These are phyloP conservation scores for Earliella scabrosa DNA, from an alignment of 1,284 basidiomycete species.

Conservation along the genomic window DNA sequence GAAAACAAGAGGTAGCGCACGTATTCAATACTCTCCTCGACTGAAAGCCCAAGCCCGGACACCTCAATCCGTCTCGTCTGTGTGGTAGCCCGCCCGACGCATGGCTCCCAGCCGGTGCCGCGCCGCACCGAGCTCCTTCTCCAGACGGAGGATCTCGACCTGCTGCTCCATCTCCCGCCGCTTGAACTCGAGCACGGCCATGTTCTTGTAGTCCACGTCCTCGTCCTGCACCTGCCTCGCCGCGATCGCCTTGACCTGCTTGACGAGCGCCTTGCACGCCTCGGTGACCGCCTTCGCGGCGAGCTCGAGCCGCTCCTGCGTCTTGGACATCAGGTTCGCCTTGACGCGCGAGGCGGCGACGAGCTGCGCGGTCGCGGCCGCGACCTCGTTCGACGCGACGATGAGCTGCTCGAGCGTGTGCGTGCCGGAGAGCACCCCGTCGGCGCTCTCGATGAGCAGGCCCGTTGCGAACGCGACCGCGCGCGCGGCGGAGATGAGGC, in stretches of 20 bases:
- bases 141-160: constrained; percentile 95
- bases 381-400: constrained; percentile 98
- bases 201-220: constrained; percentile 87
- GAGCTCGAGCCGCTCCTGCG: constrained; percentile 94
- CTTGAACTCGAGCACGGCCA: constrained; percentile 97
- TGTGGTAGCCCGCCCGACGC: constrained; percentile 90
- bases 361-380: constrained; percentile 95
- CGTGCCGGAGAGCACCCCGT: constrained; percentile 95
- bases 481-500: constrained; percentile 97
- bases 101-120: constrained; percentile 87
- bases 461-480: constrained; percentile 98
- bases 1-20: background rate
- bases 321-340: constrained; percentile 98
- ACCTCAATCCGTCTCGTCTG: constrained; percentile 56
- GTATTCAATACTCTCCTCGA: constrained; percentile 7
- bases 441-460: constrained; percentile 95
- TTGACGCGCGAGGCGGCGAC: constrained; percentile 99
- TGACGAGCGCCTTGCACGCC: constrained; percentile 97
- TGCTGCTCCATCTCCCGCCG: constrained; percentile 98
- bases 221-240: constrained; percentile 84
- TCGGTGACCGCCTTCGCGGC: constrained; percentile 98
- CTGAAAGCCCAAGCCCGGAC: background rate
- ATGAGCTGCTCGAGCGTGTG: constrained; percentile 99
- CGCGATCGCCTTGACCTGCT: constrained; percentile 95
- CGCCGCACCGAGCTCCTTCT: constrained; percentile 93